Percentiles rank a stretch among this genome's conserved stretches.
Conservation (phyloP, 78 protist species). For the Dictyostelium firmibasis region DNA sequence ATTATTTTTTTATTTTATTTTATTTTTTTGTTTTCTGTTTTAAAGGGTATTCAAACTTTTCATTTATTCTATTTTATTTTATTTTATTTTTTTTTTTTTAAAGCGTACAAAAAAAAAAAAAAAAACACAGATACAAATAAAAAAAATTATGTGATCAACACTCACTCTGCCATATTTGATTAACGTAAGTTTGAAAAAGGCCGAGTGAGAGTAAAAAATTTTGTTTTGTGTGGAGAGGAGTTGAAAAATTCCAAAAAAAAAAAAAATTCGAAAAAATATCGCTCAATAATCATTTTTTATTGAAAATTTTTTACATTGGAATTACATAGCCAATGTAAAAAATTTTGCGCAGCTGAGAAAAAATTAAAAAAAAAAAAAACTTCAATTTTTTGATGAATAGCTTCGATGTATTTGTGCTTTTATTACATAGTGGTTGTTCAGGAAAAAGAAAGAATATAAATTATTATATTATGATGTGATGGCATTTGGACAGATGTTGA, state of each 20-base stretch:
- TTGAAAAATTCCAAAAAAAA: not conserved
- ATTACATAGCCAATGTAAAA: not conserved
- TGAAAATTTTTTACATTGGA: not conserved
- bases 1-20: no score
- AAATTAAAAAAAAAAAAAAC: not conserved
- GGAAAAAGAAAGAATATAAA: no score
- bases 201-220: not conserved
- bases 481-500: no score
- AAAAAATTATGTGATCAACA: not conserved
- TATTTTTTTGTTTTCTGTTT: no score
- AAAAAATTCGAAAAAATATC: not conserved
- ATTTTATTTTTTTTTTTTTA: no score
- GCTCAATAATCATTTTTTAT: not conserved
- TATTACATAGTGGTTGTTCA: no score
- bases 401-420: no score
- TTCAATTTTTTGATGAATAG: no score
- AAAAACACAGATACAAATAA: no score
- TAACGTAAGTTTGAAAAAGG: constrained; percentile 8
- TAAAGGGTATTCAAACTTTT: not conserved
- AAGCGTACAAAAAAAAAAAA: no score
- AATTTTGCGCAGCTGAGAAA: not conserved
- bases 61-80: no score
- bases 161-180: constrained; percentile 26
- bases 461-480: no score
- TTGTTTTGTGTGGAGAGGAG: not conserved